These are phyloP conservation scores for Candolleomyces eurysporus DNA, from an alignment of 768 basidiomycete species.

Conservation along the genomic window DNA sequence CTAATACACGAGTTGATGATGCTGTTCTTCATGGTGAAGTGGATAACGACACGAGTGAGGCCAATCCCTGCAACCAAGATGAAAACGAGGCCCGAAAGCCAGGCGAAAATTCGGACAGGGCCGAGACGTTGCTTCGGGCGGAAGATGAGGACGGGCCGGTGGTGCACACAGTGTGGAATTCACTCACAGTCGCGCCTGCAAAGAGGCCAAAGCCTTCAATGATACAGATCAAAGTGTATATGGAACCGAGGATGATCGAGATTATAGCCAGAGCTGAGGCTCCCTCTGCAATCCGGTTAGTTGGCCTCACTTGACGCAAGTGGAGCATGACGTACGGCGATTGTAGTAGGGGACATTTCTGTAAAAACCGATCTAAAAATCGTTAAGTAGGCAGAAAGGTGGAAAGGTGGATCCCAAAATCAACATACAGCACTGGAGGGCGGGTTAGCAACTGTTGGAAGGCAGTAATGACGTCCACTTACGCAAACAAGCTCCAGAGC, in stretches of 20 bases:
- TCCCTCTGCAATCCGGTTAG: slow-evolving; percentile 25
- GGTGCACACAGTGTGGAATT: background rate
- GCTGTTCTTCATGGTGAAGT: slow-evolving; percentile 68
- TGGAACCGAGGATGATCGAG: slow-evolving; percentile 56
- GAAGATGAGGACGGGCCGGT: background rate
- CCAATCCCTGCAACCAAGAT: slow-evolving; percentile 51
- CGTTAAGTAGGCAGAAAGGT: background rate
- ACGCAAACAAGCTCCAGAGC: slow-evolving; percentile 66
- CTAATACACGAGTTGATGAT: slow-evolving; percentile 55
- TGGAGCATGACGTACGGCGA: slow-evolving; percentile 37
- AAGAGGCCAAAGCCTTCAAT: slow-evolving; percentile 46
- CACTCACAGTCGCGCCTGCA: slow-evolving; percentile 50
- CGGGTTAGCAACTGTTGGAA: background rate
- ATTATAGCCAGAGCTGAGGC: slow-evolving; percentile 48
- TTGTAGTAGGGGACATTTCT: slow-evolving; percentile 48
- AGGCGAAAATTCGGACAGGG: slow-evolving; percentile 56
- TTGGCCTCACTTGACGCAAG: background rate
- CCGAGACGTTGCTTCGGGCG: slow-evolving; percentile 50
- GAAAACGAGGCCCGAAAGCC: slow-evolving; percentile 44
- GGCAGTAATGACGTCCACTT: slow-evolving; percentile 25
- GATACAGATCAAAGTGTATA: slow-evolving; percentile 45
- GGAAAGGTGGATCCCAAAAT: slow-evolving; percentile 5
- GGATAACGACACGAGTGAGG: slow-evolving; percentile 55
- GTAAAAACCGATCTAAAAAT: slow-evolving; percentile 58
- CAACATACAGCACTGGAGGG: slow-evolving; percentile 29